Evolutionary conservation across 1,284 basidiomycete genomes (phyloP).

Genomic region (Apiotrichum mycotoxinovorans): DNA sequence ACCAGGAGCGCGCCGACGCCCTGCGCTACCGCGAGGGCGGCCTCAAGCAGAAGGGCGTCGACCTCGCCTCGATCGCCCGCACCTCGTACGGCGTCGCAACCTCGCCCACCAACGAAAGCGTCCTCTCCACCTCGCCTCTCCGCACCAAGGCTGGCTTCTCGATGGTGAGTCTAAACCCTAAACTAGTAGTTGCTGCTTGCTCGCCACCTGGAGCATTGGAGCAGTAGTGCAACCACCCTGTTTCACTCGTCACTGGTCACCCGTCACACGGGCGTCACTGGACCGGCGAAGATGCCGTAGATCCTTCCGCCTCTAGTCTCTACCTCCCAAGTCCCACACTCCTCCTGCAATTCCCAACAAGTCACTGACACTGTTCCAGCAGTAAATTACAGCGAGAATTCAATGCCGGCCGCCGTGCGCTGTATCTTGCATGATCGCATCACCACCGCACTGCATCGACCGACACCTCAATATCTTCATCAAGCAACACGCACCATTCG

Average conservation of each 20-base stretch:
- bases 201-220: too few species aligned
- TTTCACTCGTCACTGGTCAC: too few species aligned
- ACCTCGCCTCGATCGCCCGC: constrained; percentile 73
- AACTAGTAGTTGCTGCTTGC: not conserved
- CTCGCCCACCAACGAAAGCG: constrained; percentile 56
- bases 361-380: not conserved
- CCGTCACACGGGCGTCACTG: too few species aligned
- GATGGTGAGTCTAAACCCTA: too few species aligned
- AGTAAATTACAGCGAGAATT: constrained; percentile 1
- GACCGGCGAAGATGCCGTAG: too few species aligned
- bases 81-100: constrained; percentile 69
- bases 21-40: constrained; percentile 43
- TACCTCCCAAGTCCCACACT: too few species aligned
- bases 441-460: constrained; percentile 4
- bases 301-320: too few species aligned
- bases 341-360: too few species aligned
- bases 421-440: not conserved
- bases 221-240: not conserved
- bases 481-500: not conserved
- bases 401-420: constrained; percentile 3
- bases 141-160: constrained; percentile 38
- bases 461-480: not conserved
- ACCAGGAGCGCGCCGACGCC: constrained; percentile 61
- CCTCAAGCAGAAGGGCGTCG: constrained; percentile 52
- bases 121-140: constrained; percentile 50